Percentiles rank a stretch among this genome's conserved stretches.
phyloP scores from a whole-genome alignment of 805 yeast genomes.

The Lachancea sp. region DNA sequence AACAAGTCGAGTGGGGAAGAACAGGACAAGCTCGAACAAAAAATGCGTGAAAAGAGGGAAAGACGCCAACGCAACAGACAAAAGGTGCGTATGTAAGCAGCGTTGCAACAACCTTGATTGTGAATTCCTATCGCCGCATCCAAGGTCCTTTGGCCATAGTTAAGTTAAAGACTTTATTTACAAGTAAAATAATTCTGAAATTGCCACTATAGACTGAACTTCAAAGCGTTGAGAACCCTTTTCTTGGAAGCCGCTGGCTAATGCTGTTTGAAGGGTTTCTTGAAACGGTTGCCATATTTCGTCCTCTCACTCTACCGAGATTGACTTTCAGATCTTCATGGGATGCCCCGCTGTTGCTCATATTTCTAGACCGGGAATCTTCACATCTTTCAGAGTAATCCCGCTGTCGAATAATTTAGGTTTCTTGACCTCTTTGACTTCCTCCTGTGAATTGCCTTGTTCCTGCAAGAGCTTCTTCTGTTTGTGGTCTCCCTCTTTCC shows the following conservation, averaged over 20 bases:
- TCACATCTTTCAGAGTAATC: constrained; percentile 23
- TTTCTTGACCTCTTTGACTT: not conserved
- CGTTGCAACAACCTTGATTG: not conserved
- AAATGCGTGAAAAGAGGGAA: constrained; percentile 74
- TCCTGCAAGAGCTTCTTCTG: not conserved
- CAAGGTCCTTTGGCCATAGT: not conserved
- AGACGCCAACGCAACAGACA: constrained; percentile 65
- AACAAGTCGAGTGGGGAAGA: constrained; percentile 60
- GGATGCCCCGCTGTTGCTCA: not conserved
- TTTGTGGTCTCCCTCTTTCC: not conserved
- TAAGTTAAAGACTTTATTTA: constrained; percentile 2
- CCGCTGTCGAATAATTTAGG: constrained; percentile 15
- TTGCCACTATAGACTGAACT: no score
- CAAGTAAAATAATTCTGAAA: no score
- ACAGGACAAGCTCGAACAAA: constrained; percentile 70
- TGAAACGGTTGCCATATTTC: no score
- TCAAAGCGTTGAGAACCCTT: no score
- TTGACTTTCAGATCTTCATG: no score
- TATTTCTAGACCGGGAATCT: constrained; percentile 28
- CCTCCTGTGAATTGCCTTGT: not conserved
- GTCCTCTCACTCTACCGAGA: no score
- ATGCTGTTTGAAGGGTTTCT: no score
- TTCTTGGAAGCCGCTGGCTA: no score
- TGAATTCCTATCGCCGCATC: not conserved
- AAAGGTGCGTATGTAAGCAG: constrained; percentile 35